A percentile compares a stretch with the other conserved stretches of the same genome.
Evolutionary conservation across 164 flowering plant species (phyloP).

Genomic region (Umbellularia californica): DNA sequence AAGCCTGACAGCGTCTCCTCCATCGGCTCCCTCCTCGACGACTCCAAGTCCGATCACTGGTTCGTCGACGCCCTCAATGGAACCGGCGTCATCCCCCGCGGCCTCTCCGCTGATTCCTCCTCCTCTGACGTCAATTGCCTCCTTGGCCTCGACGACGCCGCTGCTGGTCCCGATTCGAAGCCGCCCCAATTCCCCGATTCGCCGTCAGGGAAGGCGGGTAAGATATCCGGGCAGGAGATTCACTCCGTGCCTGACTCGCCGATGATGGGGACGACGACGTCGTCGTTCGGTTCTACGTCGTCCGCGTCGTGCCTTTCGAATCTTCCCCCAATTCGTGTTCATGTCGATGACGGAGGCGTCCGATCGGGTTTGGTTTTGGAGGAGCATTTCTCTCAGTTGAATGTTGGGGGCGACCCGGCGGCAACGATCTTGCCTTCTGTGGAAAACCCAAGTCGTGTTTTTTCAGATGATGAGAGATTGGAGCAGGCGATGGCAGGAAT

Average conservation of each 20-base stretch:
- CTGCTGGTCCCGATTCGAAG: not conserved
- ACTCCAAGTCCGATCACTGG: constrained; percentile 78
- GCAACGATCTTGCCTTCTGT: constrained; percentile 27
- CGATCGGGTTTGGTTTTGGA: constrained; percentile 53
- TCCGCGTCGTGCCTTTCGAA: constrained; percentile 66
- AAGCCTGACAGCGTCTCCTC: constrained; percentile 63
- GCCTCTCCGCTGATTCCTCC: constrained; percentile 52
- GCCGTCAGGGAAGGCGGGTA: constrained; percentile 23
- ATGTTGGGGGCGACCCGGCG: constrained; percentile 15
- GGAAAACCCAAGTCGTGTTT: constrained; percentile 43
- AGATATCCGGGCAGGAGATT: constrained; percentile 33
- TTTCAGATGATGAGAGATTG: constrained; percentile 77
- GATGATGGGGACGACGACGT: constrained; percentile 66
- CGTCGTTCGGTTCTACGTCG: constrained; percentile 76
- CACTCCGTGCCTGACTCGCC: constrained; percentile 76
- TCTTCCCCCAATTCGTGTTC: constrained; percentile 69
- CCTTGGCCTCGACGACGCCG: constrained; percentile 38
- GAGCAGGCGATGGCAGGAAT: constrained; percentile 42
- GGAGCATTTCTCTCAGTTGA: constrained; percentile 67
- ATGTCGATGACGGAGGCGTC: constrained; percentile 40
- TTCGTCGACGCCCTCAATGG: constrained; percentile 77
- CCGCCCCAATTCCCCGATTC: not conserved
- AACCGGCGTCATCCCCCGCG: constrained; percentile 45
- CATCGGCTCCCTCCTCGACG: constrained; percentile 61
- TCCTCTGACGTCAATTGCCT: constrained; percentile 36